Base-by-base conservation (phyloP, 768 basidiomycete species). In the Leccinum uliginosum region DNA sequence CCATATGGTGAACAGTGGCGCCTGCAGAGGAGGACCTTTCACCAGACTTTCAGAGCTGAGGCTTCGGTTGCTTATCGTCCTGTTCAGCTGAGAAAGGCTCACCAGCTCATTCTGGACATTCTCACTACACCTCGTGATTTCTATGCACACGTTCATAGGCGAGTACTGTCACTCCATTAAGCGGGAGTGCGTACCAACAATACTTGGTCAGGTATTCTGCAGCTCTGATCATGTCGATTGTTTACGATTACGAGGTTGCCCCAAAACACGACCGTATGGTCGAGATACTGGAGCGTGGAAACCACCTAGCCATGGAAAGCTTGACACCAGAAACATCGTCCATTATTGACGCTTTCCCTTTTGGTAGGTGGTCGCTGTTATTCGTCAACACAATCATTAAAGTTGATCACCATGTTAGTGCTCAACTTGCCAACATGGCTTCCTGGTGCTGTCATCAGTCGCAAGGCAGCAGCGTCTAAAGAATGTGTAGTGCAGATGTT, bases 201-300 rank as follows among this genome's bases (percentile, higher is more conserved):
- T 24, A 29, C 26, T 6, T 9, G 10, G 43, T 4, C 34, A 75
- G 75, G 52, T 62, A 67, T 45, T 65, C 74, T 10, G 69, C 74
- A 17, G 67, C 74, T 2, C 69, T 76, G 1, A 67, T 78, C 40
- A 64, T 80, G 55, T 70, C 73, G 15, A 66, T 79, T 15, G 68
- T 73, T 15, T 80, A 80, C 30, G 79, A 76, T 21, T 67, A 73
- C 15, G 61, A 73, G 5, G 67, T 77, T 11, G 68, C 70, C 11
- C 65, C 73, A 4, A 58, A 66, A 32, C 71, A 71, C 1, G 78
- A 78, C 50, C 65, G 67, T 27, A 73, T 76, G 56, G 71, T 79
- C 11, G 58, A 72, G 12, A 58, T 77, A 4, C 71, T 76, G 4
- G 72, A 77, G 35, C 63, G 67, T 14, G 75, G 75, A 4, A 40